These are phyloP conservation scores for Pholiota molesta DNA, from an alignment of 768 basidiomycete species.

Conservation along the genomic window DNA sequence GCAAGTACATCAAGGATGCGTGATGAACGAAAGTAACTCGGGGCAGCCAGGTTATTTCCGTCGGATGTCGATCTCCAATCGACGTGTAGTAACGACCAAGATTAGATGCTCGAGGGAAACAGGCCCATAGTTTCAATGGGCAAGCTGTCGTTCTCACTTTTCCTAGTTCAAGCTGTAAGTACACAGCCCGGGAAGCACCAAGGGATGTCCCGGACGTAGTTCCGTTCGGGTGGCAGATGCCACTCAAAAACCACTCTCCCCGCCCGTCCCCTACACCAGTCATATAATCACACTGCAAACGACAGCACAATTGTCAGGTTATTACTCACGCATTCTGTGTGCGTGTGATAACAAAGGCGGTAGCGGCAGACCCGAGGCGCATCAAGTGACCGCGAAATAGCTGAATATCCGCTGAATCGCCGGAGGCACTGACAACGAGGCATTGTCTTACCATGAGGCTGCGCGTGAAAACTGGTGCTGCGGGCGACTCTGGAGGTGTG, in stretches of 20 bases:
- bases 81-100: not conserved
- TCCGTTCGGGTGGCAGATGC: not conserved
- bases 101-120: not conserved
- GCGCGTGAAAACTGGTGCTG: not conserved
- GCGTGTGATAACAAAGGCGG: not conserved
- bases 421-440: not conserved
- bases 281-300: too few species aligned
- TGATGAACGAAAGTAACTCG: not conserved
- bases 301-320: too few species aligned
- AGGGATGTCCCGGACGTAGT: not conserved
- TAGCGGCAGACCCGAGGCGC: too few species aligned
- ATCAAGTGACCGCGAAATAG: too few species aligned
- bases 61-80: not conserved
- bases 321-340: not conserved
- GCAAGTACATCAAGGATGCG: not conserved
- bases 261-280: not conserved
- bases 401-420: not conserved
- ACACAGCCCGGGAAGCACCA: not conserved
- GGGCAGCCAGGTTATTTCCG: not conserved
- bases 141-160: not conserved
- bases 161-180: not conserved
- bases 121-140: not conserved
- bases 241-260: not conserved
- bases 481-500: not conserved
- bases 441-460: too few species aligned